Base-by-base conservation (phyloP, 768 basidiomycete genomes). In the Cytidiella melzeri region DNA sequence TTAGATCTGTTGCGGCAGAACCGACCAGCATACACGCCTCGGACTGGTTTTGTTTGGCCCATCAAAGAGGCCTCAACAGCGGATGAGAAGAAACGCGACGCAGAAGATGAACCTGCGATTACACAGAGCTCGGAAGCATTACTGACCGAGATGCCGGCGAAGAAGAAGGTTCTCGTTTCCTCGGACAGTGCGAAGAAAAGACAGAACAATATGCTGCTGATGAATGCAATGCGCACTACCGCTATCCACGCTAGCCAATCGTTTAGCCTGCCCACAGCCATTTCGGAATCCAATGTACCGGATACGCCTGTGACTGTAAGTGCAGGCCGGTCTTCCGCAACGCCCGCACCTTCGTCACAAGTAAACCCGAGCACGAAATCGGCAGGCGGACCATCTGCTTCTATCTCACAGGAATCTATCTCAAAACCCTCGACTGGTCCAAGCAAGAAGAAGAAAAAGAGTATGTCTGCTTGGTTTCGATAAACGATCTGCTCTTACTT, bases 1-100 rank as follows among this genome's bases (percentile, higher is more conserved):
- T 72, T 95, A 47, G 79, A 87, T 56, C 75, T 76, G 46, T 69
- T 94, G 56, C 83, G 85, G 48, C 73, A 73, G 51, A 77, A 87
- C 59, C 74, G 85, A 53, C 92, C 92, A 12, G 82, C 84, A 51
- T 92, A 87, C 65, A 88, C 87, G 10, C 90, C 91, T 42, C 77
- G 87, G 40, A 83, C 83, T 23, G 88, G 87, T 5, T 89, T 90
- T 60, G 75, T 83, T 1, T 94, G 91, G 91, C 88, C 91, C 41
- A 83, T 92, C 55, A 70, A 75, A 46, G 84, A 84, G 55, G 63
- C 80, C 3, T 69, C 77, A 21, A 51, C 73, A 1, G 56, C 71
- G 7, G 68, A 71, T 15, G 68, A 73, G 28, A 79, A 81, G 57
- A 80, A 69, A 52, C 58, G 56, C 43, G 55, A 56, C 62, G 42